Evolutionary conservation across 2,329 filamentous ascomycete genomes (phyloP), one percentile per base, ranked within the genome.

Genomic region (Chaetomiaceae sp.): DNA sequence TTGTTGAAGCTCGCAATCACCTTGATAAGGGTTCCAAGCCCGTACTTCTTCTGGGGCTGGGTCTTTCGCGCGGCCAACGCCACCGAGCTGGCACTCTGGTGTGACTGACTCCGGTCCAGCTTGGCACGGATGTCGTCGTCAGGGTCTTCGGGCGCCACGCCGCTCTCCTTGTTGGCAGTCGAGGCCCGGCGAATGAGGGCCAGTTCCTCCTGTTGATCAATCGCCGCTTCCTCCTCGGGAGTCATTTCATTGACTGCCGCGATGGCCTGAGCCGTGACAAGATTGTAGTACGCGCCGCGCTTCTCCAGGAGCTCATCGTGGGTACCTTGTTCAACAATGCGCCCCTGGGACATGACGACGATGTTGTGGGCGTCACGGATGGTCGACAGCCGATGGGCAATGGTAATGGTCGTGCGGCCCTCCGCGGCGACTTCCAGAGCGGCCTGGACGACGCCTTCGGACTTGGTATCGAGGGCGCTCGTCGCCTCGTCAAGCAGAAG

Each of bases 321-420:
- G 0, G 82, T 91, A 45, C 93, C 93, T 68, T 96, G 90, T 68
- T 99, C 93, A 12, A 95, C 77, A 53, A 99, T 95, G n/a, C 77
- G 73, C 12, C 93, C 93, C 54, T 83, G 71, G 4, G 83, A 79
- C 85, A 99, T 92, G 56, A 96, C 92, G 12, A 97, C 88, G 59
- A 99, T 99, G 63, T 96, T 96, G 68, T 97, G 87, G 0, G 92
- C 92, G 56, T 90, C 85, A 68, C 84, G 90, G 72, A 99, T 96
- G 5, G 93, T 99, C 0, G 90, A 96, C 8, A 99, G 76, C 59
- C 92, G 85, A 71, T 99, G 93, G 38, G 93, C 93, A 67, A 99
- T 97, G 6, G 91, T 88, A 60, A 97, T 96, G 2, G 93, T 97
- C 0, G 93, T 99, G 48, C 93, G 82, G 20, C 91, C 92, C 56